Percentiles rank a stretch among this genome's conserved stretches.
phyloP scores from a whole-genome alignment of 306 rosid species.

The Leucaena leucocephala region DNA sequence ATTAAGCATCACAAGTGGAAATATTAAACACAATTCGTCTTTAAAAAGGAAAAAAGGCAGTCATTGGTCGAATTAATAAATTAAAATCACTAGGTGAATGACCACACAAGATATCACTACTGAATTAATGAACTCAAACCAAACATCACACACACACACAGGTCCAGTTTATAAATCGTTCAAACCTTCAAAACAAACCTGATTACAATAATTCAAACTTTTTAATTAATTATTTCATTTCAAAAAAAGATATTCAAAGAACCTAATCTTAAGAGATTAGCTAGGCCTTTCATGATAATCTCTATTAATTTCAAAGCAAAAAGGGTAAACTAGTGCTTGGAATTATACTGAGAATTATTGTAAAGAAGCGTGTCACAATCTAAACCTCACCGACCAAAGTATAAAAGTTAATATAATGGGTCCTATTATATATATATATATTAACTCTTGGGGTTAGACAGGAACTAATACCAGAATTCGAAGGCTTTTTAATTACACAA shows the following conservation, averaged over 20 bases:
- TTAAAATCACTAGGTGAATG: not conserved
- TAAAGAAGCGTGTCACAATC: constrained; percentile 37
- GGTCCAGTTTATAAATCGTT: not conserved
- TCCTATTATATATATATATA: not conserved
- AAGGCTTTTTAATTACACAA: constrained; percentile 14
- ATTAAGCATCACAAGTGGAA: not conserved
- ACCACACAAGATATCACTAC: not conserved
- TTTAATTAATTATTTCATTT: not conserved
- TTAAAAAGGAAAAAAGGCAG: not conserved
- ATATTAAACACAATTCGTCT: not conserved
- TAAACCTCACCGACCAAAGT: constrained; percentile 25
- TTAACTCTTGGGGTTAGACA: constrained; percentile 22
- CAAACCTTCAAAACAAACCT: not conserved
- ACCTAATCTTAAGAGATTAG: not conserved
- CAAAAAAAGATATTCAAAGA: too few relatives aligned
- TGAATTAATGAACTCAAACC: not conserved
- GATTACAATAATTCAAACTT: not conserved
- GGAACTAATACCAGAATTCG: constrained; percentile 47
- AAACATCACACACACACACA: not conserved
- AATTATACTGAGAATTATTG: not conserved
- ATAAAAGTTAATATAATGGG: constrained; percentile 38
- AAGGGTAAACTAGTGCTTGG: not conserved
- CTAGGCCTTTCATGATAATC: not conserved
- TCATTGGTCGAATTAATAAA: not conserved
- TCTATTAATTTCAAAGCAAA: constrained; percentile 3